Base-by-base conservation (phyloP, 495 filamentous ascomycete genomes). In the Beverwykella pulmonaria region DNA sequence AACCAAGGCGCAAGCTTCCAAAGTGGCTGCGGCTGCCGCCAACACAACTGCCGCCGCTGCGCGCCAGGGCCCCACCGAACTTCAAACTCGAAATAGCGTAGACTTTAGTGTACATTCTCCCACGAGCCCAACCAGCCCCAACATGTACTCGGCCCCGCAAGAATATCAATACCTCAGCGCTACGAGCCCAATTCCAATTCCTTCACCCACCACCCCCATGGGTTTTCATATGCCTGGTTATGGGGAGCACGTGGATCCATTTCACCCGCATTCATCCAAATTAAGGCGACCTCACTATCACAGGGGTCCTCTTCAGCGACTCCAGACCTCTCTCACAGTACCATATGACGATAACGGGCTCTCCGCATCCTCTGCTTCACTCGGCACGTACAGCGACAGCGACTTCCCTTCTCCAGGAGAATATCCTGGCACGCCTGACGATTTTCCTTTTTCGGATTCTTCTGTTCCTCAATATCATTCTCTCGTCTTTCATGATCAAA, bases 371-470 rank as follows among this genome's bases (percentile, higher is more conserved):
- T 74, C 78, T 1, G 73, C 74, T 49, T 80, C 78, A 1, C 41
- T 80, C 10, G 76, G 76, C 29, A 77, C 80, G 19, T 83, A 77
- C 63, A 78, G 77, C 26, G 79, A 80, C 47, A 78, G 76, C 49
- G 77, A 78, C 52, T 80, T 75, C 59, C 77, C 75, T 20, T 77
- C 79, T 19, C 80, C 81, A 6, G 62, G 77, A 60, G 79, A 83
- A 59, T 79, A 72, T 53, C 74, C 76, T 20, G 73, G 73, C 1
- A 76, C 75, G 14, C 73, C 76, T 23, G 72, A 71, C 22, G 74
- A 75, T 39, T 67, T 59, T 48, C 67, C 73, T 30, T 72, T 73
- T 41, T 41, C 60, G 36, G 73, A 75, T 22, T 58, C 69, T 41
- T 70, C 70, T 34, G 49, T 69, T 54, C 65, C 60, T 60, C 65